Base-by-base conservation (phyloP, 257 asterid species). In the Primulina tabacum region DNA sequence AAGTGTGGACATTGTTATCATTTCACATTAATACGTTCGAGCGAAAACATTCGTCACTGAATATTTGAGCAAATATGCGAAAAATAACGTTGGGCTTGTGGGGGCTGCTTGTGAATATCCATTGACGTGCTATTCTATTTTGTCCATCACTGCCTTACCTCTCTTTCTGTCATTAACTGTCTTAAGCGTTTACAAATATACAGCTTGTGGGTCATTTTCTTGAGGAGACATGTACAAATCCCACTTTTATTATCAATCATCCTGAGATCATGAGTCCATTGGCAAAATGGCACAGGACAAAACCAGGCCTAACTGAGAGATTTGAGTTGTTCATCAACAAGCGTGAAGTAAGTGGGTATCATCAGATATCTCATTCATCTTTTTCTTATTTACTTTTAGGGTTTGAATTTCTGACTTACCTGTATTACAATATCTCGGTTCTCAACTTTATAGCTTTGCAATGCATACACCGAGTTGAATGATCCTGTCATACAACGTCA, bases 281-380 rank as follows among this genome's bases (percentile, higher is more conserved):
- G 75, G 98, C 98, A 5, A 92, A 92, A 85, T 88, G 94, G 97
- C 96, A 93, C 65, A 78, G 97, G 80, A 87, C 94, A n/a, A 86
- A 77, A 75, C 89, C 90, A 3, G 90, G 94, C 76, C 75, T 90
- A 70, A 92, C 98, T 9, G 98, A 90, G 76, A 78, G 96, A 32
- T 88, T 92, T 73, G 98, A 90, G 84, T 64, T 90, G 82, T 90
- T 92, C 79, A 73, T 90, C 79, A 92, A 90, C 89, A 92, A 92
- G 79, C 96, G 78, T 16, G 96, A 88, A 70, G 98, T 92, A 84
- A 70, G 82, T 37, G 32, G 32, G 58, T 59, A 37, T 34, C 11
- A n/a, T n/a, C 2, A 12, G 8, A 29, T 63, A 50, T 62, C 37
- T 12, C 10, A 9, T 32, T 60, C 21, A 24, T 28, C 8, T 50